These are phyloP conservation scores for Chrysopogon serrulatus DNA, from an alignment of 176 grass and related monocot genomes.

Conservation along the genomic window DNA sequence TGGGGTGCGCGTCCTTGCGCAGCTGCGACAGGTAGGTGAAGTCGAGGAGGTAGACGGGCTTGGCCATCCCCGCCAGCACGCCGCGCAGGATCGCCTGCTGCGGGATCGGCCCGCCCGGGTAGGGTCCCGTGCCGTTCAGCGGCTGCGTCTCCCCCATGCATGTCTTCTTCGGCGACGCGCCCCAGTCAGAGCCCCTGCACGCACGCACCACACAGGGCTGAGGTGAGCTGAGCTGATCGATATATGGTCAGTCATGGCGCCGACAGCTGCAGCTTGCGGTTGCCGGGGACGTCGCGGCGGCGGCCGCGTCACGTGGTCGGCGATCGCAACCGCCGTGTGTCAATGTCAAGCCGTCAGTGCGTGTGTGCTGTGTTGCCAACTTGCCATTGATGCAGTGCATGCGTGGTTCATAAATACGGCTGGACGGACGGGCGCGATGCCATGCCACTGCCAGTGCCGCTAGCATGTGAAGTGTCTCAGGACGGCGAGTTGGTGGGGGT, in stretches of 20 bases:
- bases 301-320: too few relatives aligned
- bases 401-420: too few relatives aligned
- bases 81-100: conserved; percentile 55
- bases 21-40: conserved; percentile 71
- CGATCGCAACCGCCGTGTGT: too few relatives aligned
- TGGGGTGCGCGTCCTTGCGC: conserved; percentile 82
- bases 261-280: not conserved
- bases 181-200: conserved; percentile 69
- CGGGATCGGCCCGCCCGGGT: conserved; percentile 43
- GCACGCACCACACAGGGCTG: not conserved
- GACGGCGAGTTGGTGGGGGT: not conserved
- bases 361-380: too few relatives aligned
- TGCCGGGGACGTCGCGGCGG: too few relatives aligned
- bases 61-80: conserved; percentile 43
- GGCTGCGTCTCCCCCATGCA: conserved; percentile 76
- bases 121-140: conserved; percentile 34
- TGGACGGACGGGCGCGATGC: too few relatives aligned
- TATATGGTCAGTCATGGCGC: too few relatives aligned
- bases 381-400: too few relatives aligned
- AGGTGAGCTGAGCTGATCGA: not conserved
- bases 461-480: too few relatives aligned
- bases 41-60: conserved; percentile 75
- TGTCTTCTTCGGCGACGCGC: conserved; percentile 26
- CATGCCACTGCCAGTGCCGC: too few relatives aligned
- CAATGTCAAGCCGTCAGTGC: too few relatives aligned